Conservation (phyloP, 2,329 filamentous ascomycete species). For the Calonectria pseudoreteaudii region DNA sequence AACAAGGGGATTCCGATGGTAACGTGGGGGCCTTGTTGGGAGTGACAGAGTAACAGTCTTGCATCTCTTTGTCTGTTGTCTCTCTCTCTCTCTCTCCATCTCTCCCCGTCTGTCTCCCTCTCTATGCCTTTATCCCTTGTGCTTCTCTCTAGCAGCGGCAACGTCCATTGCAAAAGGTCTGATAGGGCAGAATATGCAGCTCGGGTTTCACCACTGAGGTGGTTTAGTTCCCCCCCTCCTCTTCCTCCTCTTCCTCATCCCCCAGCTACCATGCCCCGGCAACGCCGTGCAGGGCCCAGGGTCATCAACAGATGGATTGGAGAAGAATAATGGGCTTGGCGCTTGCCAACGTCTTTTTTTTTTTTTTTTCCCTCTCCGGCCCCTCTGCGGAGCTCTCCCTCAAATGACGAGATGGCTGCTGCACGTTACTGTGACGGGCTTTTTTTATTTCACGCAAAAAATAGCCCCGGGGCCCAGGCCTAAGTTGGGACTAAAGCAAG, state of each 20-base stretch:
- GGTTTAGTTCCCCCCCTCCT: neutral
- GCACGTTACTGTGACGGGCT: conserved; percentile 14
- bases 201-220: neutral
- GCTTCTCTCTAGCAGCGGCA: neutral
- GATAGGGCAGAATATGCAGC: conserved; percentile 7
- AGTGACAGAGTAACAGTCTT: neutral
- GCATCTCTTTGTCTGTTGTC: neutral
- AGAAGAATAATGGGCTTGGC: neutral
- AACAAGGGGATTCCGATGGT: neutral
- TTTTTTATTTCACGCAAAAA: conserved; percentile 19
- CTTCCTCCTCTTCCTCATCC: neutral
- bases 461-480: conserved; percentile 16
- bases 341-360: conserved; percentile 7
- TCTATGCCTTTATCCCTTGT: neutral
- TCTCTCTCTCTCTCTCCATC: neutral
- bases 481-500: conserved; percentile 13
- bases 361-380: neutral
- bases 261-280: neutral
- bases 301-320: neutral
- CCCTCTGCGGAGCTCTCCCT: conserved; percentile 10
- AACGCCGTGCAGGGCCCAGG: conserved; percentile 8
- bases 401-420: conserved; percentile 6
- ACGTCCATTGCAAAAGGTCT: neutral
- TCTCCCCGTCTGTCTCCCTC: neutral
- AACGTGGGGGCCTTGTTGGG: neutral